Percentiles rank a stretch among this genome's conserved stretches.
Evolutionary conservation across 2,329 filamentous ascomycete genomes (phyloP).

Genomic region (Daldinia sp.): DNA sequence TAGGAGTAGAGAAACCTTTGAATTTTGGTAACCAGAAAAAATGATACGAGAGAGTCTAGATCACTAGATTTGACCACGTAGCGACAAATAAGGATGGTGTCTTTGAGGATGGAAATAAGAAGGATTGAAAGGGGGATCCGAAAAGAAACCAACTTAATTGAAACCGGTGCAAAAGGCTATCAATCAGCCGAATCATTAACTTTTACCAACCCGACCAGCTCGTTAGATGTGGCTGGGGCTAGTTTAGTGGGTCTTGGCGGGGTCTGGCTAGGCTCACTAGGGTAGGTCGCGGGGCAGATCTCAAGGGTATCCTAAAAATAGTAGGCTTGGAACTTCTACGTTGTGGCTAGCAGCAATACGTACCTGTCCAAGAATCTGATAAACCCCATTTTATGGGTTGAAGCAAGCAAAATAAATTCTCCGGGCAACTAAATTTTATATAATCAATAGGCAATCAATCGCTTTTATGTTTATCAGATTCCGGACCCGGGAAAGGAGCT

Average conservation of each 20-base stretch:
- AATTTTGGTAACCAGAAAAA: background rate
- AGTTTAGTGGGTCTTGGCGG: slow-evolving; percentile 27
- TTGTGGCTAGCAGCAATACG: slow-evolving; percentile 29
- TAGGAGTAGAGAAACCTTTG: background rate
- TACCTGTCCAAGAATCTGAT: slow-evolving; percentile 13
- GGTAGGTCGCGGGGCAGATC: slow-evolving; percentile 34
- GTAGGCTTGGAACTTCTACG: slow-evolving; percentile 15
- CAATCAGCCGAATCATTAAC: slow-evolving; percentile 1
- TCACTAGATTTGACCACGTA: background rate
- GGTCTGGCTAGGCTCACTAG: slow-evolving; percentile 21
- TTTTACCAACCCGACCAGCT: background rate
- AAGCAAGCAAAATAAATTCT: slow-evolving; percentile 16
- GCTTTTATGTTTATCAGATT: slow-evolving; percentile 6
- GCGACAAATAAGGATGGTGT: slow-evolving; percentile 3
- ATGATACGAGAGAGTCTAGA: background rate
- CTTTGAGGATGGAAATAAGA: slow-evolving; percentile 27
- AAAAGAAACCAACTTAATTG: slow-evolving; percentile 11
- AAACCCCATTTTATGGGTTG: background rate
- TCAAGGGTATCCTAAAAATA: slow-evolving; percentile 37
- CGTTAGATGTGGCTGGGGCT: slow-evolving; percentile 32
- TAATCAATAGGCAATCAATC: background rate
- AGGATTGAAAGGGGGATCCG: slow-evolving; percentile 31
- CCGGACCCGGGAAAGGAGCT: slow-evolving; percentile 11
- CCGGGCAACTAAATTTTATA: slow-evolving; percentile 11
- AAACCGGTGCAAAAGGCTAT: slow-evolving; percentile 7